Evolutionary conservation across 2,329 filamentous ascomycete genomes (phyloP), one percentile per base, ranked within the genome.

Genomic region (Cercospora canescens): DNA sequence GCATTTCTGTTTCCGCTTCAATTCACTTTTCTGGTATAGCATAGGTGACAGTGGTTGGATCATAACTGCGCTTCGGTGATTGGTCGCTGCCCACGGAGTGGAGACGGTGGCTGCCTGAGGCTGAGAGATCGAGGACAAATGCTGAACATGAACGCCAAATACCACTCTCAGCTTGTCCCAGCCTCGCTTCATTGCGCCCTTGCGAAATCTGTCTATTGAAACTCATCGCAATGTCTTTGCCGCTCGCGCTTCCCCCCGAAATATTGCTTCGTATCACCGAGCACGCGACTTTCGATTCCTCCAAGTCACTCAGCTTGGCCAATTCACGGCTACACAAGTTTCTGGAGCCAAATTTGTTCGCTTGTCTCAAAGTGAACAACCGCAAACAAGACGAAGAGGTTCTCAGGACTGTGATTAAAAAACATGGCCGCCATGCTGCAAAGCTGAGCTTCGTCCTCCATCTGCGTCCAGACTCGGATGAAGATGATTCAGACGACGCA

Each of bases 181-280:
- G n/a, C n/a, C n/a, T n/a, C n/a, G 4, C 45, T 52, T 14, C 21
- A 9, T 50, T 8, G 6, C 11, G 21, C 21, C 21, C 6, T 6
- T 14, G 24, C 4, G 12, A 50, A 48, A 35, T 35, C 32, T 26
- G 3, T 48, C 21, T 21, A 3, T 48, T 5, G 1, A 26, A 1
- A 3, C 16, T 18, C 16, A 8, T 18, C 28, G 16, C 16, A 18
- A 55, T 55, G 28, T 32, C 52, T n/a, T 11, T 24, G 6, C 16
- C 52, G 5, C 58, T 60, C 5, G 28, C 32, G 2, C 35, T 64
- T 16, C 63, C 63, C 11, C 34, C 45, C 12, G 63, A 64, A 11
- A 16, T 64, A 4, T 16, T 64, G 18, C 34, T 60, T 9, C 63
- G 63, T 16, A 57, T 64, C 30, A 54, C 63, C 8, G 63, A 64